Evolutionary conservation across 192 early-diverging fungal genomes (phyloP).

Genomic region (Umbelopsis ramanniana): DNA sequence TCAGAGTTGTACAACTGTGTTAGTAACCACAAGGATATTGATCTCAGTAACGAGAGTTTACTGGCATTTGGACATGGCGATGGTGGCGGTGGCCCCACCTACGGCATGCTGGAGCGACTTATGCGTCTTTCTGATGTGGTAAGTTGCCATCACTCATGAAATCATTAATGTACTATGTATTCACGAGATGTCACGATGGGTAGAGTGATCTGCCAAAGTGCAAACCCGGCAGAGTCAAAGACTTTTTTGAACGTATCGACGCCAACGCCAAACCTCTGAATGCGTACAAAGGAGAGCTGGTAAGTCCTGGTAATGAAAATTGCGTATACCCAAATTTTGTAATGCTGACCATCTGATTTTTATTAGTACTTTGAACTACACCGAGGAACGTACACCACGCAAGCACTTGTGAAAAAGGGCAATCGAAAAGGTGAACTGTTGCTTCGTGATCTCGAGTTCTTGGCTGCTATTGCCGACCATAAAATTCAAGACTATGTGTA

Average conservation of each 20-base stretch:
- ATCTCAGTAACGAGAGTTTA: constrained; percentile 84
- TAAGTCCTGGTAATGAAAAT: constrained; percentile 29
- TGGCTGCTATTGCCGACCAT: constrained; percentile 57
- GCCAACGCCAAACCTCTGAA: constrained; percentile 70
- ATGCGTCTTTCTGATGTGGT: constrained; percentile 72
- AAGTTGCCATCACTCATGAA: constrained; percentile 7
- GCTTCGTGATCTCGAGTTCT: constrained; percentile 83
- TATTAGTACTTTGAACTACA: constrained; percentile 96
- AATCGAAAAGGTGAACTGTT: constrained; percentile 89
- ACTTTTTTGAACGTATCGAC: constrained; percentile 86
- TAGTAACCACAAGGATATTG: constrained; percentile 88
- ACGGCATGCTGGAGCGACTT: constrained; percentile 85
- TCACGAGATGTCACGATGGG: background rate
- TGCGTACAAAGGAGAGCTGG: constrained; percentile 94
- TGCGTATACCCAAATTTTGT: too few species aligned
- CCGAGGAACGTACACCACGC: constrained; percentile 96
- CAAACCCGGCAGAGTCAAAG: constrained; percentile 72
- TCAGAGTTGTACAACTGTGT: constrained; percentile 52
- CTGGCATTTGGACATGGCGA: constrained; percentile 94
- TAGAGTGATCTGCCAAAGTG: constrained; percentile 77
- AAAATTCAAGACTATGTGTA: constrained; percentile 10
- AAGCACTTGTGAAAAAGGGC: constrained; percentile 80
- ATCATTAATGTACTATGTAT: background rate
- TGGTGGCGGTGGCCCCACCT: constrained; percentile 91
- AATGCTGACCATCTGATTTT: background rate